Evolutionary conservation across 495 filamentous ascomycete genomes (phyloP), one percentile per base, ranked within the genome.

Genomic region (Aspergillus sclerotioniger): DNA sequence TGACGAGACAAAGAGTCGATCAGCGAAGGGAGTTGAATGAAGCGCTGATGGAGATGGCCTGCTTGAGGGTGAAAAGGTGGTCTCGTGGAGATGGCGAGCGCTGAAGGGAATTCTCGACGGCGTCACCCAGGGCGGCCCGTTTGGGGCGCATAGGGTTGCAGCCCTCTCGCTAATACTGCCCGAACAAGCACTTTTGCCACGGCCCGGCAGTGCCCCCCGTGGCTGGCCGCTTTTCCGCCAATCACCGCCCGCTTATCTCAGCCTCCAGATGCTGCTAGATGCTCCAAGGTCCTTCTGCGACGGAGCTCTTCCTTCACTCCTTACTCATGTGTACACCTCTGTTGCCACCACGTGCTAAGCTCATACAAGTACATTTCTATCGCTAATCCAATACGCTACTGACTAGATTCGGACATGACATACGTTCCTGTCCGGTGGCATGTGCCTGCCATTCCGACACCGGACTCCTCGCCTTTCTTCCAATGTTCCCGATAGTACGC

Each of bases 21-120:
- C 76, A 78, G 72, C 74, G 76, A 77, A 48, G 61, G 61, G 62
- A 68, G 69, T 78, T 78, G 71, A 75, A 76, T 68, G 66, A 56
- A 60, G 74, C 76, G 76, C 73, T 78, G 76, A 78, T 71, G 64
- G 73, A 70, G 72, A 77, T 76, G 76, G 69, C 70, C 73, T 71
- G 74, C 59, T 69, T 67, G 64, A 60, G 61, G 69, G 69, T 76
- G 71, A 67, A 53, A 64, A 64, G 68, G 68, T 63, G 64, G 67
- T 71, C 70, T 70, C 67, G 64, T 69, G 62, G 60, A 64, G 67
- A 67, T 62, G 70, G 66, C 70, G 70, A 71, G 68, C 65, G 71
- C 65, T 69, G 72, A 73, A 71, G 70, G 65, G 67, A 70, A 69
- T 72, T 68, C 64, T 64, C 57, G 51, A 56, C 49, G 56, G 57